Base-by-base conservation (phyloP, 2,329 filamentous ascomycete genomes). In the Penicillium oxalicum region DNA sequence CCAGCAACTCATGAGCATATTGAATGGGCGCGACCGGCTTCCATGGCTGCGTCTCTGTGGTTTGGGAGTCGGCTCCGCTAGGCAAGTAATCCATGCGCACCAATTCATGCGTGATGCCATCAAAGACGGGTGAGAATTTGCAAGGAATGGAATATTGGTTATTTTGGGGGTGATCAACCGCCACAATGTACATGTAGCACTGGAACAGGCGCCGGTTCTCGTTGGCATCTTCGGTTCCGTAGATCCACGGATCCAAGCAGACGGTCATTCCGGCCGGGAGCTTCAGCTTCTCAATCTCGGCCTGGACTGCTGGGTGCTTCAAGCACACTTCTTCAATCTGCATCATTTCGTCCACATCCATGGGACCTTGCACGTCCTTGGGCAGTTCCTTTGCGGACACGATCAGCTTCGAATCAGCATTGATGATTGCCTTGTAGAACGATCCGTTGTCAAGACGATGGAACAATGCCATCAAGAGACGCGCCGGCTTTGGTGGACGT, bases 11-110 rank as follows among this genome's bases (percentile, higher is more conserved):
- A 60, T 86, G 81, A 1, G 77, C 70, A 33, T 79, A 78, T 57
- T 77, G 72, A 38, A 73, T 74, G 0, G 77, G 69, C 11, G 72
- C 67, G 3, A 74, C 74, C 0, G 79, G 71, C 62, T 80, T 77
- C 70, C 81, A 84, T 5, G 81, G 78, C 44, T 75, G 70, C 0
- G 79, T 72, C 2, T 77, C 74, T 44, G 78, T 79, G 49, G 76
- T 72, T 4, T 76, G 79, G 42, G 79, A 74, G 62, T 87, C 84
- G 1, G 71, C 74, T 0, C 85, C 85, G 4, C 81, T 84, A 1
- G 86, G 85, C 3, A 88, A 66, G 44, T 80, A 74, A 60, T 89
- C 86, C 53, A 89, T 84, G 9, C 85, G 79, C 41, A 86, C 77
- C 13, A 89, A 76, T 57, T 83, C 78, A 70, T 79, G 78, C 1